A percentile compares a stretch with the other conserved stretches of the same genome.
Conservation (phyloP, 768 basidiomycete genomes). For the Lactarius deliciosus region DNA sequence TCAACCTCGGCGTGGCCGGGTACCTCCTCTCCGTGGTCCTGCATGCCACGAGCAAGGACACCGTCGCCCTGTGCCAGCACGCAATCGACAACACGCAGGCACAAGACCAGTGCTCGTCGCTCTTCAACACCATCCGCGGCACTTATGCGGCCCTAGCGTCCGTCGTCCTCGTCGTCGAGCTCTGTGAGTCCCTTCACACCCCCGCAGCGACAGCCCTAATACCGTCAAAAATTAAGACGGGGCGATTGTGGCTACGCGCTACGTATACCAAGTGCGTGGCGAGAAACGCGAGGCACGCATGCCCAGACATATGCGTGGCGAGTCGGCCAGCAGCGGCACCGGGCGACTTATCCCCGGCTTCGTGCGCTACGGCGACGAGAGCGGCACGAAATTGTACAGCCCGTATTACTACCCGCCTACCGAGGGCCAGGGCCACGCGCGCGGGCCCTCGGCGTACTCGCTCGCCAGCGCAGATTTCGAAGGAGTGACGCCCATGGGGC, state of each 20-base stretch:
- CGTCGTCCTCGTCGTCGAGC: constrained; percentile 49
- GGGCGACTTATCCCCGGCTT: constrained; percentile 20
- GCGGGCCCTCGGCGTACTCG: constrained; percentile 2
- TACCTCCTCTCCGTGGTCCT: constrained; percentile 54
- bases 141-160: constrained; percentile 48
- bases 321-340: neutral
- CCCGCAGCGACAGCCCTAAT: neutral
- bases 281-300: constrained; percentile 29
- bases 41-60: constrained; percentile 45
- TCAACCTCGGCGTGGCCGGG: constrained; percentile 52
- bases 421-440: constrained; percentile 11
- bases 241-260: constrained; percentile 31
- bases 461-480: constrained; percentile 5
- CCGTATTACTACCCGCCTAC: constrained; percentile 7
- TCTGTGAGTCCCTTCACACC: constrained; percentile 46
- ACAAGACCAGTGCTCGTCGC: constrained; percentile 45
- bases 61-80: constrained; percentile 46
- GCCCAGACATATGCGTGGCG: constrained; percentile 3
- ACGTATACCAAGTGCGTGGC: constrained; percentile 25
- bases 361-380: constrained; percentile 22
- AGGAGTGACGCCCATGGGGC: neutral
- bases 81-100: constrained; percentile 43
- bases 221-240: constrained; percentile 15
- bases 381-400: constrained; percentile 24
- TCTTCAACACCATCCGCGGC: constrained; percentile 45